A percentile compares a stretch with the other conserved stretches of the same genome.
These are phyloP conservation scores for Eucalyptus pauciflora DNA, from an alignment of 345 rosid species.

Conservation along the genomic window DNA sequence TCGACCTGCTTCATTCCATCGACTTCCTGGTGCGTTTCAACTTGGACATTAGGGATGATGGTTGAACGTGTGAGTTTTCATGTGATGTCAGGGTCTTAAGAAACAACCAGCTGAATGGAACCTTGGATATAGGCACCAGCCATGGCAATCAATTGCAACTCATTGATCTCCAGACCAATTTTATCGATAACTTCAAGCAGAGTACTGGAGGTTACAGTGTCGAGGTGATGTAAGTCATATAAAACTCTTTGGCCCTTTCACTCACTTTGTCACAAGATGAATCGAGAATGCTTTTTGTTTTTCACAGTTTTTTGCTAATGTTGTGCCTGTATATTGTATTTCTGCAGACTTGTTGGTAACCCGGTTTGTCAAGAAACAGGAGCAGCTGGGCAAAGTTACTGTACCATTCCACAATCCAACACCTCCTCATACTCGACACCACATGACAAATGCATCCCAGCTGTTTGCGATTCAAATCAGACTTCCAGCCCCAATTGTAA, in stretches of 20 bases:
- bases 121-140: conserved; percentile 39
- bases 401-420: conserved; percentile 9
- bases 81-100: conserved; percentile 25
- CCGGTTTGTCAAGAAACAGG: conserved; percentile 47
- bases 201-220: background rate
- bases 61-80: background rate
- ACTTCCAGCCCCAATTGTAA: conserved; percentile 48
- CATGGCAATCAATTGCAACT: conserved; percentile 24
- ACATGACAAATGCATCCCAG: conserved; percentile 21
- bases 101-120: conserved; percentile 32
- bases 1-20: background rate
- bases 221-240: conserved; percentile 34
- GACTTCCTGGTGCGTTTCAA: background rate
- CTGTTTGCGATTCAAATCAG: conserved; percentile 15
- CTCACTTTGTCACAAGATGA: background rate
- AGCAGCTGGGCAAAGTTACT: conserved; percentile 7
- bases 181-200: conserved; percentile 7
- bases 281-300: background rate
- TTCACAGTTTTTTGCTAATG: background rate
- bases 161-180: conserved; percentile 47
- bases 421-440: conserved; percentile 24
- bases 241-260: background rate
- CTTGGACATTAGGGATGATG: background rate
- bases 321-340: background rate
- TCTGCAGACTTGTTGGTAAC: conserved; percentile 56